Evolutionary conservation across 805 yeast genomes (phyloP), one percentile per base, ranked within the genome.

Genomic region (Lipomyces starkeyi): DNA sequence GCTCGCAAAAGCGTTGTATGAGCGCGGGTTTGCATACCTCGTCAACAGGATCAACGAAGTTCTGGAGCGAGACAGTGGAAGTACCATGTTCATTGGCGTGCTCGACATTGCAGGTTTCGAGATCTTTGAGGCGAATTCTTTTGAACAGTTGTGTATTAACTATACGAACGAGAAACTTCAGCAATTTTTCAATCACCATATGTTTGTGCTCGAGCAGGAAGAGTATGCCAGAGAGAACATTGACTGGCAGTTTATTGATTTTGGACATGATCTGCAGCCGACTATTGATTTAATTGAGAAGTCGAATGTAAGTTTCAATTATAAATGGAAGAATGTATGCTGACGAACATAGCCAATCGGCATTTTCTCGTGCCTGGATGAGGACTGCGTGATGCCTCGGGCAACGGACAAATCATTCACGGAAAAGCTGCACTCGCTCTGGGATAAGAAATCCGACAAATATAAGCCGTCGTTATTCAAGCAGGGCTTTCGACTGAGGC

Each of bases 51-150:
- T 95, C 73, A 96, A 95, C 76, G 82, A 82, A 3, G 89, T 86
- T 62, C 83, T 95, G 11, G 84, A 83, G 70, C 79, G 81, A 7
- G 78, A 81, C 2, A 74, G 77, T 64, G 78, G 82, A 2, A 78
- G 80, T 27, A 73, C 77, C 14, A 72, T 77, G 20, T 82, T 78
- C 20, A 91, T 95, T 75, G 99, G 99, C 72, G 97, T 95, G 67
- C 83, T 95, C 76, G 99, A 95, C 85, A 95, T 95, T 72, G 97
- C 97, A 72, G 99, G 99, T 2, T 95, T 95, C 80, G 99, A 95
- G 79, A 95, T 95, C 75, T 95, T 95, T 76, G 97, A 94, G 66
- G 91, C 89, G 73, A 95, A 95, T 81, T 91, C 97, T 1, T 95
- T 95, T 78, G 99, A 95, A 78, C 99, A 95, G 80, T 84, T 95